phyloP scores from a whole-genome alignment of 495 filamentous ascomycete genomes.

The Trichocladium uniseriatum region DNA sequence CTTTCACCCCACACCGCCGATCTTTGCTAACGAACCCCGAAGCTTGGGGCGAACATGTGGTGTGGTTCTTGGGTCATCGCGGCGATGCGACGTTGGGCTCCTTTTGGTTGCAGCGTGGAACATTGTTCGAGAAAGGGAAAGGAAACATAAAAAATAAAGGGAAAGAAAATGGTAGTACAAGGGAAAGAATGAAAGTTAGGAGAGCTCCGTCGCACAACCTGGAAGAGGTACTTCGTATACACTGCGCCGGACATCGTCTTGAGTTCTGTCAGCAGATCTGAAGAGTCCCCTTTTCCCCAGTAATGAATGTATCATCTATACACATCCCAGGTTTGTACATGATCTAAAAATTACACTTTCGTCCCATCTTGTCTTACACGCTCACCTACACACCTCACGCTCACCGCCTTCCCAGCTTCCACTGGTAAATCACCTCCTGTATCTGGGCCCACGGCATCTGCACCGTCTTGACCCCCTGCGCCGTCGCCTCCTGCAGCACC shows the following conservation, averaged over 20 bases:
- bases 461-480: slow-evolving; percentile 39
- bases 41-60: background rate
- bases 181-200: too few species aligned
- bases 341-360: background rate
- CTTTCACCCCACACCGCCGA: too few species aligned
- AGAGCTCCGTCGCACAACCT: too few species aligned
- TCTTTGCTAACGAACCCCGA: too few species aligned
- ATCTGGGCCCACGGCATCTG: slow-evolving; percentile 78
- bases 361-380: slow-evolving; percentile 4
- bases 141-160: too few species aligned
- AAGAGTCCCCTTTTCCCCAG: background rate
- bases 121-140: too few species aligned
- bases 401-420: slow-evolving; percentile 61
- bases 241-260: too few species aligned
- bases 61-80: background rate
- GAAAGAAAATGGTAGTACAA: too few species aligned
- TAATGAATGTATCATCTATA: background rate
- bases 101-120: too few species aligned
- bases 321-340: background rate
- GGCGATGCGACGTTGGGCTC: too few species aligned
- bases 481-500: slow-evolving; percentile 74
- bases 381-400: background rate
- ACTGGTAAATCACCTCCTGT: slow-evolving; percentile 70
- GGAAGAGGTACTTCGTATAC: too few species aligned
- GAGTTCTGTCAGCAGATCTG: too few species aligned